phyloP scores from a whole-genome alignment of 2,329 filamentous ascomycete species.

The Fusarium irregulare region DNA sequence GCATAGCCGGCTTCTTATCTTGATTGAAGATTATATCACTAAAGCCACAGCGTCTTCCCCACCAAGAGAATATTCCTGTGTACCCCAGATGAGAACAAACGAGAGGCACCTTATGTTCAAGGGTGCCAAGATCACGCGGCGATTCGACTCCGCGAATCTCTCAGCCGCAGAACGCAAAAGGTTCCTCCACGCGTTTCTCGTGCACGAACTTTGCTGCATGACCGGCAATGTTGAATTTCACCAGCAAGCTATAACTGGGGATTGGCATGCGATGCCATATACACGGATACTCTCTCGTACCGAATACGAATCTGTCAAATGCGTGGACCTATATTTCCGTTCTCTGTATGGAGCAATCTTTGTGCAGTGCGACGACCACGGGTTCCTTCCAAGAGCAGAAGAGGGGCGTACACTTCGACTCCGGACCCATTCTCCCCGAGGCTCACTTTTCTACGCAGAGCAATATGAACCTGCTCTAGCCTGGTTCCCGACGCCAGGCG shows the following conservation, averaged over 20 bases:
- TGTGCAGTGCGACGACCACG: not conserved
- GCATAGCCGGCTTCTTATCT: not conserved
- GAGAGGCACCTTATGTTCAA: constrained; percentile 12
- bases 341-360: constrained; percentile 30
- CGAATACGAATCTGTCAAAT: not conserved
- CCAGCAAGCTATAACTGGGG: accelerated
- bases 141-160: constrained; percentile 11
- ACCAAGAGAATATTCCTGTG: constrained; percentile 18
- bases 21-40: constrained; percentile 33
- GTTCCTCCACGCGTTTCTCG: constrained; percentile 19
- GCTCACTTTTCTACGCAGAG: not conserved
- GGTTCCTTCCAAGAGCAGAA: not conserved
- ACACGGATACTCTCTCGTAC: too few species aligned
- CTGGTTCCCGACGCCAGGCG: too few species aligned
- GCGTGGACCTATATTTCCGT: constrained; percentile 17
- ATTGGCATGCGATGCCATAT: too few species aligned
- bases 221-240: not conserved
- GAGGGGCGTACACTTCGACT: not conserved
- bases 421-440: not conserved
- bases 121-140: not conserved
- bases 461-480: not conserved
- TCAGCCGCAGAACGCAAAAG: constrained; percentile 1
- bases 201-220: constrained; percentile 14
- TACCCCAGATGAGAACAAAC: not conserved
- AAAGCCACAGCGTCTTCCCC: constrained; percentile 27